phyloP scores from a whole-genome alignment of 345 rosid species.

The Combretum micranthum region DNA sequence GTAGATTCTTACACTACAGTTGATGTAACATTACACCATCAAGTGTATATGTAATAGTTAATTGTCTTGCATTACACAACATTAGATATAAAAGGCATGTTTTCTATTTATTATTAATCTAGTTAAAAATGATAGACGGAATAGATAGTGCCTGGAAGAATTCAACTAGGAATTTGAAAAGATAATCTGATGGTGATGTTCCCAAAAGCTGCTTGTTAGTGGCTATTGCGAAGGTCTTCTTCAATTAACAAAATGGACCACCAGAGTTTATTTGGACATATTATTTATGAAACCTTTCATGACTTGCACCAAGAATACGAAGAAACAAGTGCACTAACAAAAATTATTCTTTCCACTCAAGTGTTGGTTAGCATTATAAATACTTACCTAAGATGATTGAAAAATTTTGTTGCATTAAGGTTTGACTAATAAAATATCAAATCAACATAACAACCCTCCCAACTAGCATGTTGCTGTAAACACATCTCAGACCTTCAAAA shows the following conservation, averaged over 20 bases:
- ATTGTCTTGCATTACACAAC: slow-evolving; percentile 7
- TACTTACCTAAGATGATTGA: slow-evolving; percentile 23
- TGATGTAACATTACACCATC: slow-evolving; percentile 44
- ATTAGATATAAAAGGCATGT: slow-evolving; percentile 6
- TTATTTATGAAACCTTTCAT: slow-evolving; percentile 19
- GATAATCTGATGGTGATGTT: slow-evolving; percentile 12
- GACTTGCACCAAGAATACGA: slow-evolving; percentile 21
- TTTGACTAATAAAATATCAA: slow-evolving; percentile 12
- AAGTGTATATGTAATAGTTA: slow-evolving; percentile 8
- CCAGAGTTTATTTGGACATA: slow-evolving; percentile 19
- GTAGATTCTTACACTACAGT: slow-evolving; percentile 29
- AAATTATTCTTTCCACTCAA: slow-evolving; percentile 42
- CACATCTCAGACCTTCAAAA: slow-evolving; percentile 10
- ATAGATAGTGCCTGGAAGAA: too few relatives aligned
- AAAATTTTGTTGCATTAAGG: slow-evolving; percentile 14
- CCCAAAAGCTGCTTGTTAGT: slow-evolving; percentile 8
- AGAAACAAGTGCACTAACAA: slow-evolving; percentile 32
- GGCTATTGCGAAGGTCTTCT: slow-evolving; percentile 13
- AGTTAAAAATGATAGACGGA: too few relatives aligned
- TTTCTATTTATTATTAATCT: slow-evolving; percentile 5
- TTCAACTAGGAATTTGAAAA: too few relatives aligned
- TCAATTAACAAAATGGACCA: slow-evolving; percentile 10
- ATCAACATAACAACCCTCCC: slow-evolving; percentile 22
- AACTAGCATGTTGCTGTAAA: slow-evolving; percentile 10
- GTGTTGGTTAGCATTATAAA: slow-evolving; percentile 27